Evolutionary conservation across 1,284 basidiomycete genomes (phyloP), one percentile per base, ranked within the genome.

Genomic region (Leccinum pachyderme): DNA sequence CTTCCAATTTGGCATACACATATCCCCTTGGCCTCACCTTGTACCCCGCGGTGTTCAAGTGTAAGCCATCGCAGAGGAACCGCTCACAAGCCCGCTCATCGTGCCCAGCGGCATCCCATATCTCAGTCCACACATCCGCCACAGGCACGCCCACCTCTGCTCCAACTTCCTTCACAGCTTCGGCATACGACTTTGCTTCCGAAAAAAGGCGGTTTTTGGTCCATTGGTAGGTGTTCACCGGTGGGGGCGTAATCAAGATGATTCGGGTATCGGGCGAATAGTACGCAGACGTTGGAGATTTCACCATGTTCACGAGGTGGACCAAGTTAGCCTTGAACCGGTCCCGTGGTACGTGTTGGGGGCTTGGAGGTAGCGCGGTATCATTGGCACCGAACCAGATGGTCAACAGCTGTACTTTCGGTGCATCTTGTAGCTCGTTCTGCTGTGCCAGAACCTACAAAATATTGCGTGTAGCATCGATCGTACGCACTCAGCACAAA

Each of bases 321-420:
- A 70, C 68, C 41, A 96, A 74, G 69, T 95, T 94, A 50, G 73
- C 66, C 47, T 76, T 80, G 78, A 86, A 96, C 37, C 77, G 75
- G 22, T 77, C 72, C 22, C 93, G 73, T 1, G 91, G 86, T 51
- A 94, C 82, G 67, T 91, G 83, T 60, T 88, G 86, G n/a, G 74
- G 67, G 41, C 74, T 83, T 15, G 79, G 82, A 45, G 74, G 72
- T 32, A 88, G 73, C 61, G 80, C 80, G 13, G 91, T 80, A 67
- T 94, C 93, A 71, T 95, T 95, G 9, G 91, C 91, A 49, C 93
- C 93, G 61, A 90, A 91, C 93, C 92, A 96, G 66, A 96, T 86
- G 11, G 83, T 84, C 57, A 95, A 75, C 22, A 95, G 72, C 47
- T 81, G 82, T 46, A 93, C 79, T 58, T 81, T 84, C n/a, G 81